Evolutionary conservation across 352 stramenopile genomes (phyloP), one percentile per base, ranked within the genome.

Genomic region (Phytophthora capsici): DNA sequence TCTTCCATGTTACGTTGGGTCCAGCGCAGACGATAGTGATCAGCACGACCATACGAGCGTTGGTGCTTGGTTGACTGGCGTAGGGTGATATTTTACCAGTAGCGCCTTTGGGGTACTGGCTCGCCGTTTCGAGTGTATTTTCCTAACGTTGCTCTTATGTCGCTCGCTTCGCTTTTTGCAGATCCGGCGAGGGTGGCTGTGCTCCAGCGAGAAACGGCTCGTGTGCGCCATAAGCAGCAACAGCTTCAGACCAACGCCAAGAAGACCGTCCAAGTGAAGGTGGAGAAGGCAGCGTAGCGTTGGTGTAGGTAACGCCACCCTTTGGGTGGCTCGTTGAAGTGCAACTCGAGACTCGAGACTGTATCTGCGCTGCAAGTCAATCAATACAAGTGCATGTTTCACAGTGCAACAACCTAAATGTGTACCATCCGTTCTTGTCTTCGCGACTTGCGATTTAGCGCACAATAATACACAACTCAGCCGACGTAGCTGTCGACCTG

Each of bases 161-260:
- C 25, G 41, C 20, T 61, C 30, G 8, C 13, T 30, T 61, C 30
- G 8, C 13, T 30, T 30, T 2, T 1, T 28, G 34, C 54, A 92
- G 81, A 89, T 34, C 81, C 83, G 2, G 47, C 71, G 20, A 77
- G 83, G 26, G 79, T 92, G 19, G 76, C 73, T 14, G 57, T 86
- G 34, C 74, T 92, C 6, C 69, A 78, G 32, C 73, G 66, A 58
- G 81, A 90, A 70, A 77, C 78, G n/a, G 69, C 76, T 13, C 82
- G 80, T 30, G 71, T 92, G 50, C 79, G 84, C 19, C 52, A 77
- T 17, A 57, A 78, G 55, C 84, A 92, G 69, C 84, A 91, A 38
- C 54, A 73, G 2, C 65, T 86, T 16, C 50, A 69, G n/a, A 44
- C 70, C 30, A 71, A 67, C 26, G 28, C 47, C 17, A 52, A n/a